A percentile compares a stretch with the other conserved stretches of the same genome.
phyloP scores from a whole-genome alignment of 192 early-diverging fungal genomes.

The Coemansia pectinata region DNA sequence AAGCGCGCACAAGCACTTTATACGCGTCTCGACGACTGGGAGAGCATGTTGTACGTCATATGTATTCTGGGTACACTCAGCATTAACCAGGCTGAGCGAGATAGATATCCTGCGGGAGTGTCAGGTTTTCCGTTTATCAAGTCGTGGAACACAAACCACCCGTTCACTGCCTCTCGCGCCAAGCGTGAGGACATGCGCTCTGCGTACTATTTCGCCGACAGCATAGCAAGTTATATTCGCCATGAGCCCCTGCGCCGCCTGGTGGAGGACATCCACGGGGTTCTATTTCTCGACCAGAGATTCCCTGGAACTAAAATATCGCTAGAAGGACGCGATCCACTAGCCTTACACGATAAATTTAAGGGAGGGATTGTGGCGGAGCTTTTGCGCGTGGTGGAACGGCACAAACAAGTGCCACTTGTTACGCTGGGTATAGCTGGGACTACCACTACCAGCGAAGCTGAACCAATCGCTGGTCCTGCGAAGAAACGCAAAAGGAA shows the following conservation, averaged over 20 bases:
- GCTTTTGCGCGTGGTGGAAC: neutral
- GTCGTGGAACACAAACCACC: neutral
- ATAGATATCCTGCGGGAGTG: neutral
- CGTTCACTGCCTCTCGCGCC: too few relatives aligned
- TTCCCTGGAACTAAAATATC: neutral
- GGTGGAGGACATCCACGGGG: neutral
- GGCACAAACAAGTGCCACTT: neutral
- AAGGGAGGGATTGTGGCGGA: neutral
- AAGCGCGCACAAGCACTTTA: too few relatives aligned
- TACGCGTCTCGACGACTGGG: neutral
- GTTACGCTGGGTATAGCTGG: neutral
- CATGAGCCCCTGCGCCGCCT: neutral
- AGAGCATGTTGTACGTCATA: neutral
- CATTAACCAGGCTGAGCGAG: neutral
- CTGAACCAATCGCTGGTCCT: neutral
- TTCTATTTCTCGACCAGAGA: neutral
- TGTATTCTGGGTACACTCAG: neutral
- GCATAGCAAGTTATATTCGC: too few relatives aligned
- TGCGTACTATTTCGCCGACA: too few relatives aligned
- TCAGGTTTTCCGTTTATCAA: neutral
- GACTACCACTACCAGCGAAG: neutral
- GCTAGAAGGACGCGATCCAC: neutral
- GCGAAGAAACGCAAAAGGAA: neutral
- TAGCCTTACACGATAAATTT: neutral
- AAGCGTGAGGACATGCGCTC: neutral